Conservation (phyloP, 192 early-diverging fungal genomes). For the Paraglomus brasilianum region DNA sequence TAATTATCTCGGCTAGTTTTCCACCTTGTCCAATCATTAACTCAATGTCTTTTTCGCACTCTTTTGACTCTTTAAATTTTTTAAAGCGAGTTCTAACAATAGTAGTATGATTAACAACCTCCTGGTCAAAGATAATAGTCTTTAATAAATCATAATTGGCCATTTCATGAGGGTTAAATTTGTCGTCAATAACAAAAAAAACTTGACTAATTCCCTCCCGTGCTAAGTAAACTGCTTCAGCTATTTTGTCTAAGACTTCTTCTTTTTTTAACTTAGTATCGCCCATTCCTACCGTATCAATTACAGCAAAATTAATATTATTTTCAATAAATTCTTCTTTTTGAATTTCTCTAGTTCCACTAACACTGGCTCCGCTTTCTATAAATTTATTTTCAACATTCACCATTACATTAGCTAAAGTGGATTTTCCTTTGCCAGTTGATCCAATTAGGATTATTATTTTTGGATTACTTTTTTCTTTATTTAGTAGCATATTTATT, state of each 20-base stretch:
- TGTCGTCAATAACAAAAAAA: not conserved
- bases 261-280: not conserved
- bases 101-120: conserved; percentile 8
- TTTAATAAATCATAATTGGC: not conserved
- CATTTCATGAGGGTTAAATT: conserved; percentile 2
- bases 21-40: not conserved
- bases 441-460: not conserved
- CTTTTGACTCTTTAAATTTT: not conserved
- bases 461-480: too few species aligned
- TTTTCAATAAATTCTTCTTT: not conserved
- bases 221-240: not conserved
- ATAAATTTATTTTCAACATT: not conserved
- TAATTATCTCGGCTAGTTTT: not conserved
- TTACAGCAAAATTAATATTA: not conserved
- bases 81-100: conserved; percentile 3
- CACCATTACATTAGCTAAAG: conserved; percentile 7
- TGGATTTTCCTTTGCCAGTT: conserved; percentile 8
- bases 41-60: not conserved
- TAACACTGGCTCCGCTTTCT: not conserved
- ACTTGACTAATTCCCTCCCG: conserved; percentile 11
- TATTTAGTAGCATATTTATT: too few species aligned
- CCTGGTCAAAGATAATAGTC: conserved; percentile 19
- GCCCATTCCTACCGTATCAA: conserved; percentile 21
- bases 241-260: conserved; percentile 2
- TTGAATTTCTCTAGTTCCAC: not conserved